Base-by-base conservation (phyloP, 352 stramenopile genomes). In the Phytophthora constricta region DNA sequence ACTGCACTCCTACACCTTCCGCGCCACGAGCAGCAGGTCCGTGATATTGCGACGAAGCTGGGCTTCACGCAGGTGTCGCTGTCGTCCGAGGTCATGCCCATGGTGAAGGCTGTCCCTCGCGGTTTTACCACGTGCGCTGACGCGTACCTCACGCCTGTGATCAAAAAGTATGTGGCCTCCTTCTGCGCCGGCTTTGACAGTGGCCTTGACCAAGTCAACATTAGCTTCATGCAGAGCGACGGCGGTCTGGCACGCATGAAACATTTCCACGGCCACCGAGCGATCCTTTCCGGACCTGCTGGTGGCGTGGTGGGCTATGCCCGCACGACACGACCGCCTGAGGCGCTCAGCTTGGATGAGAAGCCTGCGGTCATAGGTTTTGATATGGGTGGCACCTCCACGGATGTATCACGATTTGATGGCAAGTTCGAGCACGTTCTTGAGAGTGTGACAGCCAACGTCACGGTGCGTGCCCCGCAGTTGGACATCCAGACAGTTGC, bases 401-500 rank as follows among this genome's bases (percentile, higher is more conserved):
- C 97, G 0, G 98, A 99, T 69, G 97, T 99, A 1, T 98, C 95
- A 1, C 90, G 97, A 26, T 99, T 98, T 59, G 97, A 97, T 41
- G 97, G 97, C 42, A 91, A 84, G 42, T 98, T 98, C 54, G 97
- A 99, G 65, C 97, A 99, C 68, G 97, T 99, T 2, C 98, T 99
- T 51, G 97, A 99, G 71, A 99, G 97, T 9, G 96, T 97, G 37
- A 99, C 97, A 8, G 98, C 97, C 2, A 98, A 98, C 23, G 95
- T 99, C 4, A 97, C 93, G 5, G 98, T 99, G 62, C 97, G 98
- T 70, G 93, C 92, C 0, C 97, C 98, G 11, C 97, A 99, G 74
- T 78, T 99, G 17, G 97, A 99, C 67, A 99, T 99, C 78, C 97
- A 99, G 71, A 99, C 98, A 0, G 97, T 99, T 22, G 97, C 97